Evolutionary conservation across 2,329 filamentous ascomycete species (phyloP), one percentile per base, ranked within the genome.

Genomic region (Teratosphaeria pseudoeucalypti): DNA sequence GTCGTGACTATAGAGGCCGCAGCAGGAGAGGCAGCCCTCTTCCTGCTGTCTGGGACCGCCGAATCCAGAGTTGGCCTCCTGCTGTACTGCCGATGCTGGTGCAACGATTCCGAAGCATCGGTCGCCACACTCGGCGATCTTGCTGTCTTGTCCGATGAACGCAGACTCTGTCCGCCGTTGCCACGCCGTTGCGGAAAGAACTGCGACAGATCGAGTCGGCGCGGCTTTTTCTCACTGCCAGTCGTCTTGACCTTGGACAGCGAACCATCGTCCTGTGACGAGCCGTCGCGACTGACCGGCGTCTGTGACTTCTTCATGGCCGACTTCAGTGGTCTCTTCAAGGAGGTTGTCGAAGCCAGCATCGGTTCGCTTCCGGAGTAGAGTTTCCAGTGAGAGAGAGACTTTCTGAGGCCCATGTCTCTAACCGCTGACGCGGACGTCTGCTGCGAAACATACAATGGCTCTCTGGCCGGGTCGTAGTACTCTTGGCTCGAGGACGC

Each of bases 341-440:
- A 49, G 43, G 43, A 49, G 7, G 43, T 19, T 6, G 43, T 6
- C 6, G 43, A 49, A n/a, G 19, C 34, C 12, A 52, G 34, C 3
- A 52, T 39, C 19, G 61, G 55, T 43, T 64, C 66, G 58, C 57
- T 62, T 34, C 60, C 43, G 59, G 58, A 61, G 29, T 64, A 62
- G 57, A 62, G 62, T n/a, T 62, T 64, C 60, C 65, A 64, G 1
- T 68, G 61, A 54, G 64, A 64, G 34, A 37, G 19, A 47, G 74
- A 74, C 67, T 76, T 75, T 58, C 73, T 67, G 54, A 76, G 64
- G 9, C 73, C 75, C 70, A 72, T 74, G 57, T 78, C 76, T 54
- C 75, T 72, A 9, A 76, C 71, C 7, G 76, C 73, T 52, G 77
- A 78, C 52, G 72, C 72, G 26, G 75, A 77, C 3, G 75, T 77